Percentiles rank a stretch among this genome's conserved stretches.
Conservation (phyloP, 441 rosid genomes). For the Bocquillonia castaneifolia region DNA sequence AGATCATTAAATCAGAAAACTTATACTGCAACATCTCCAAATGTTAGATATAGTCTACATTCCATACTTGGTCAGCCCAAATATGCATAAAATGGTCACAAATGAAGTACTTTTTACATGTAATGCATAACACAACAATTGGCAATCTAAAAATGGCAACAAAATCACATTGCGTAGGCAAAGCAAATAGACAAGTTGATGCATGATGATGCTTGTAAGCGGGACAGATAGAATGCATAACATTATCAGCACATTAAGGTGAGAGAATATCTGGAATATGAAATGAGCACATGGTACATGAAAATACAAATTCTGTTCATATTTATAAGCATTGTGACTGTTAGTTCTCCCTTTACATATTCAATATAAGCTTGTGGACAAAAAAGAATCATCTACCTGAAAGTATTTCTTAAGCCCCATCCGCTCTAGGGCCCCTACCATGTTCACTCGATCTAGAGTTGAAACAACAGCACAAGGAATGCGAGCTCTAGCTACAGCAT, state of each 20-base stretch:
- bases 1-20: conserved; percentile 1
- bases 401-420: conserved; percentile 78
- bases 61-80: background rate
- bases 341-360: conserved; percentile 4
- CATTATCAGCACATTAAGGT: background rate
- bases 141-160: background rate
- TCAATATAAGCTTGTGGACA: background rate
- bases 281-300: background rate
- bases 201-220: background rate
- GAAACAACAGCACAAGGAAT: conserved; percentile 96
- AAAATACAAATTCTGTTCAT: background rate
- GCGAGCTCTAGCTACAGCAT: conserved; percentile 65
- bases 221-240: background rate
- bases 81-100: background rate
- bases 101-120: background rate
- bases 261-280: background rate
- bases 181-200: background rate
- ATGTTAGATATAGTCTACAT: background rate
- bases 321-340: background rate
- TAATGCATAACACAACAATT: background rate
- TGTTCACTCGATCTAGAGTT: conserved; percentile 70
- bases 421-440: conserved; percentile 62
- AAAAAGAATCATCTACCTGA: conserved; percentile 45
- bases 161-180: background rate
- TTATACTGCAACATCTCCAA: background rate